Conservation (phyloP, 805 yeast species). For the Hagleromyces aurorensis region DNA sequence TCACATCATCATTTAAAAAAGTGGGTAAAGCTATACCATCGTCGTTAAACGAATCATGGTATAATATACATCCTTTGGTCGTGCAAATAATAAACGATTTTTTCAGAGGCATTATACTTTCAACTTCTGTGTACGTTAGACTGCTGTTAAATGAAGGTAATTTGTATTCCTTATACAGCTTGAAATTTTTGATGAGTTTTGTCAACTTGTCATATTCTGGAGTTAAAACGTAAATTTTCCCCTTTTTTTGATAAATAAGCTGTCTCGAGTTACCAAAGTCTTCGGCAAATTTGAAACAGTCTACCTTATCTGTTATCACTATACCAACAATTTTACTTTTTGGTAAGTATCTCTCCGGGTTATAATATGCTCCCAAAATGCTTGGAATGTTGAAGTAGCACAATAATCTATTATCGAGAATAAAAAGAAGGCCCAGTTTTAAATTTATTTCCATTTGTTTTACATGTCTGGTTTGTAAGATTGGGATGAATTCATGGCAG, state of each 20-base stretch:
- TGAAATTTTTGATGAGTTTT: constrained; percentile 26
- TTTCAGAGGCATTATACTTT: constrained; percentile 54
- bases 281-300: constrained; percentile 59
- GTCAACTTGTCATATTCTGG: constrained; percentile 31
- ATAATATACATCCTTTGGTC: constrained; percentile 56
- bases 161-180: constrained; percentile 48
- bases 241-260: constrained; percentile 50
- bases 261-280: constrained; percentile 53
- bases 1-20: constrained; percentile 40
- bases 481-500: constrained; percentile 11
- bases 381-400: constrained; percentile 57
- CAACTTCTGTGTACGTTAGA: constrained; percentile 48
- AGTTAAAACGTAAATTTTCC: constrained; percentile 36
- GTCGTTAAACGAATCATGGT: constrained; percentile 45
- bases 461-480: constrained; percentile 38
- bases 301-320: constrained; percentile 44
- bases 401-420: constrained; percentile 51
- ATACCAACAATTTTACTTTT: constrained; percentile 39
- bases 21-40: constrained; percentile 45
- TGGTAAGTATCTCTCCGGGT: constrained; percentile 27
- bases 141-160: constrained; percentile 50
- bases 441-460: constrained; percentile 44
- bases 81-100: constrained; percentile 62
- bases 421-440: constrained; percentile 46
- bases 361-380: constrained; percentile 50